A percentile compares a stretch with the other conserved stretches of the same genome.
Evolutionary conservation across 2,329 filamentous ascomycete genomes (phyloP).

Genomic region (Cytospora piceae): DNA sequence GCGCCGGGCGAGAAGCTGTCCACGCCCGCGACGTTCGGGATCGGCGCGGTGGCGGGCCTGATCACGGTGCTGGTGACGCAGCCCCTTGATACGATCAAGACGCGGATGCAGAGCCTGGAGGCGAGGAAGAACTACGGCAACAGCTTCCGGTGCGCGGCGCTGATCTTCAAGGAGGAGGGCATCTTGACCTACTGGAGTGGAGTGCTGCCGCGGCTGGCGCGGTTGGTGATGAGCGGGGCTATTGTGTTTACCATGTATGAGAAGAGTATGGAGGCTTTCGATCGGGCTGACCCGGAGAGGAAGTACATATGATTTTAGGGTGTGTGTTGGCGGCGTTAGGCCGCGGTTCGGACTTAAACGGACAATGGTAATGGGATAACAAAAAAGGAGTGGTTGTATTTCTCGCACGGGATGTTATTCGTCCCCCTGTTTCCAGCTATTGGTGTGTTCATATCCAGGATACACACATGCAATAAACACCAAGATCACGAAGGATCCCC

Average conservation of each 20-base stretch:
- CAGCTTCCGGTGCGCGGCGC: constrained; percentile 77
- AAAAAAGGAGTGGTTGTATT: background rate
- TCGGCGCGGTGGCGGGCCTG: constrained; percentile 84
- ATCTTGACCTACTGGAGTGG: constrained; percentile 92
- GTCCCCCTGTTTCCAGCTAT: background rate
- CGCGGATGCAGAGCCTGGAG: constrained; percentile 95
- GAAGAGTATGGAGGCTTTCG: constrained; percentile 90
- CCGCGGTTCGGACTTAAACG: background rate
- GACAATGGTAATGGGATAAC: background rate
- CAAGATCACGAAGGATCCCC: background rate
- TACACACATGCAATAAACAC: background rate
- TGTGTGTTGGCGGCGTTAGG: background rate
- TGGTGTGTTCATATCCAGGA: background rate
- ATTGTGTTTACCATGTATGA: constrained; percentile 99
- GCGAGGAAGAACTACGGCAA: constrained; percentile 82
- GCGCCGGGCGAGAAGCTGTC: constrained; percentile 95
- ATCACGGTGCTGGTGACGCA: constrained; percentile 84
- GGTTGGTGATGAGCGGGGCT: constrained; percentile 87
- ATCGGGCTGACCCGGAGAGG: constrained; percentile 77
- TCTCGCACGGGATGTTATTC: too few species aligned
- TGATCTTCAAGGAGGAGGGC: constrained; percentile 89
- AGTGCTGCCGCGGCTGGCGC: constrained; percentile 80
- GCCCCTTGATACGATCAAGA: constrained; percentile 92
- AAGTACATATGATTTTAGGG: constrained; percentile 69
- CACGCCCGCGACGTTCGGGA: constrained; percentile 82